Percentiles rank a stretch among this genome's conserved stretches.
Evolutionary conservation across 2,329 filamentous ascomycete genomes (phyloP).

Genomic region (Penicillium sp.): DNA sequence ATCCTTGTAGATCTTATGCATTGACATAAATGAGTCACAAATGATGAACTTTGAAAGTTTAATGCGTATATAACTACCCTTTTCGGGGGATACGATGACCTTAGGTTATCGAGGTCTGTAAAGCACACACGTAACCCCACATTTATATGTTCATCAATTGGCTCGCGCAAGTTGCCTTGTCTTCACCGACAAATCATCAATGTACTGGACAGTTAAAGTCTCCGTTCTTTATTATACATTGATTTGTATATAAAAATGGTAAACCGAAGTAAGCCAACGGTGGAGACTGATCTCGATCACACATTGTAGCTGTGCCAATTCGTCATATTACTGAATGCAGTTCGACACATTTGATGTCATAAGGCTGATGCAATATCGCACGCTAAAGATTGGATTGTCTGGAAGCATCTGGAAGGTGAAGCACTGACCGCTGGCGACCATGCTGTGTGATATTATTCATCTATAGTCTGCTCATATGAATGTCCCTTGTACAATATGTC

Average conservation of each 20-base stretch:
- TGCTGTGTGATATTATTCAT: conserved; percentile 15
- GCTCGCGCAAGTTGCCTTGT: background rate
- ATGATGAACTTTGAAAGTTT: background rate
- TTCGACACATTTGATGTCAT: background rate
- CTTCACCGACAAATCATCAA: conserved; percentile 3
- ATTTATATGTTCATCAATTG: conserved; percentile 4
- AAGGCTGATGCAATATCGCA: background rate
- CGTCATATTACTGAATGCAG: background rate
- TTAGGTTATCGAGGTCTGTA: background rate
- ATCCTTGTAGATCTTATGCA: background rate
- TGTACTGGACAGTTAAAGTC: background rate
- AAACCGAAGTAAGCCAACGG: background rate
- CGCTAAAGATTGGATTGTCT: background rate
- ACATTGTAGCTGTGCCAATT: background rate
- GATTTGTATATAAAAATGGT: background rate
- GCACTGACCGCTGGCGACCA: conserved; percentile 1
- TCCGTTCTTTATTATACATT: background rate
- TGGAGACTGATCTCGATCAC: background rate
- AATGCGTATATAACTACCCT: background rate
- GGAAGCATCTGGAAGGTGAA: background rate
- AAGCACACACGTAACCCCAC: background rate
- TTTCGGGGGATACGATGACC: background rate
- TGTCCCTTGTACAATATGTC: conserved; percentile 19
- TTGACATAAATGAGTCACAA: background rate
- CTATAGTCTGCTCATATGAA: conserved; percentile 21